phyloP scores from a whole-genome alignment of 1,284 basidiomycete species.

The Moesziomyces globuligerus region DNA sequence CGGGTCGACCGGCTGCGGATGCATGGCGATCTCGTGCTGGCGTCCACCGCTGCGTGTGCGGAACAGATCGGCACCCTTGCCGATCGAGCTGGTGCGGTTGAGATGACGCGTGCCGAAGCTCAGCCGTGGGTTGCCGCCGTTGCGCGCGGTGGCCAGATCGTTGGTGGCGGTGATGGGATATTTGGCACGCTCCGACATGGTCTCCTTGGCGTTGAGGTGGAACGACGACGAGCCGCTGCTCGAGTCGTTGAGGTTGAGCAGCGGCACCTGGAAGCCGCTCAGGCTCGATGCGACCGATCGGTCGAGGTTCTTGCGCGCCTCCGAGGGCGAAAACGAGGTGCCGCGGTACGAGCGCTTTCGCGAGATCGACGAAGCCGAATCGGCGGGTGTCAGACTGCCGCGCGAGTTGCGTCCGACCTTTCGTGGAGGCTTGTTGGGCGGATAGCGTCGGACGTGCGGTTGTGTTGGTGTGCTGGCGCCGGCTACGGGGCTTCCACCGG shows the following conservation, averaged over 20 bases:
- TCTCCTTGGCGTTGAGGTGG: conserved; percentile 30
- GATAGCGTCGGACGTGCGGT: conserved; percentile 16
- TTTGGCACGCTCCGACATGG: conserved; percentile 41
- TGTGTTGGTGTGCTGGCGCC: conserved; percentile 20
- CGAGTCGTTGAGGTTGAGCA: conserved; percentile 34
- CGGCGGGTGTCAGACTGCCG: conserved; percentile 18
- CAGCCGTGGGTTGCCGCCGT: conserved; percentile 5
- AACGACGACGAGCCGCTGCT: conserved; percentile 43
- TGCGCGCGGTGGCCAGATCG: conserved; percentile 4
- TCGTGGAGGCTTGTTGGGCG: conserved; percentile 31
- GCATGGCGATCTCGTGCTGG: conserved; percentile 21
- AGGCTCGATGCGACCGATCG: conserved; percentile 28
- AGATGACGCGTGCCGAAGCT: conserved; percentile 26
- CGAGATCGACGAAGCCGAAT: conserved; percentile 10
- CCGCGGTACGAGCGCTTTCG: conserved; percentile 37
- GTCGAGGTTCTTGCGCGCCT: conserved; percentile 31
- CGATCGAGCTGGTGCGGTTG: conserved; percentile 33
- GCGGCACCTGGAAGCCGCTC: conserved; percentile 25
- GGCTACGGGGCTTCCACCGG: conserved; percentile 24
- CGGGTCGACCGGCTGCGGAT: conserved; percentile 25
- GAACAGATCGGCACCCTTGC: conserved; percentile 41
- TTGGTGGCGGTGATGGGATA: conserved; percentile 38
- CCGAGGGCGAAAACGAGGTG: conserved; percentile 32
- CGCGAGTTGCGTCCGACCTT: conserved; percentile 32
- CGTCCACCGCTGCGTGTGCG: conserved; percentile 31